Base-by-base conservation (phyloP, 1,284 basidiomycete species). In the Chondrostereum purpureum region DNA sequence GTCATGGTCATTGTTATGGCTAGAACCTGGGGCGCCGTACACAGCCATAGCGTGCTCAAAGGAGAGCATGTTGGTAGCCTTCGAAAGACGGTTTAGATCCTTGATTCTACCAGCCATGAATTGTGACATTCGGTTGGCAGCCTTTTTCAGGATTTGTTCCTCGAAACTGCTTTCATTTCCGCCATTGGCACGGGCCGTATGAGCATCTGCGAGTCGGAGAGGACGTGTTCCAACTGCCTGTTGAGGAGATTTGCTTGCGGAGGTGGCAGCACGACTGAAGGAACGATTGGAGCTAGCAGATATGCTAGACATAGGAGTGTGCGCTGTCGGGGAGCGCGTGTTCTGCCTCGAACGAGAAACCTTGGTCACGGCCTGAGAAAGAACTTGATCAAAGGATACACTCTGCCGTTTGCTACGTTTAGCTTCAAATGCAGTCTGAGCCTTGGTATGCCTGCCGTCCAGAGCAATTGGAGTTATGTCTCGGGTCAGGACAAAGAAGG, bases 341-440 rank as follows among this genome's bases (percentile, higher is more conserved):
- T 11, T 18, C n/a, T 31, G 34, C 4, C 17, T 8, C 14, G 35
- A 36, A 4, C 27, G 35, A 18, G 42, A 39, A 2, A 49, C 44
- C 5, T 21, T 42, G 5, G 43, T 37, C n/a, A 49, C 39, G 11
- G 47, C 47, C 16, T 46, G 43, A 6, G 33, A 42, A 5, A 49
- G 34, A 12, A 49, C 44, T 23, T 49, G 47, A 37, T 49, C 47
- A 23, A 49, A 49, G 12, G 44, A 37, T 3, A 49, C 44, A 19
- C 42, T 49, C 54, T 59, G 39, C 48, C 55, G 35, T 58, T 64
- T 1, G 47, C 51, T 33, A 51, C 53, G 27, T 53, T 24, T 27
- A 11, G 36, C 23, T 21, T 42, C 39, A n/a, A 44, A 48, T 2
- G 37, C 12, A 13, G 4, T 16, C 8, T 12, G 6, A 3, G 34